A percentile compares a stretch with the other conserved stretches of the same genome.
Evolutionary conservation across 257 asterid species (phyloP).

Genomic region (Eustoma russellianum): DNA sequence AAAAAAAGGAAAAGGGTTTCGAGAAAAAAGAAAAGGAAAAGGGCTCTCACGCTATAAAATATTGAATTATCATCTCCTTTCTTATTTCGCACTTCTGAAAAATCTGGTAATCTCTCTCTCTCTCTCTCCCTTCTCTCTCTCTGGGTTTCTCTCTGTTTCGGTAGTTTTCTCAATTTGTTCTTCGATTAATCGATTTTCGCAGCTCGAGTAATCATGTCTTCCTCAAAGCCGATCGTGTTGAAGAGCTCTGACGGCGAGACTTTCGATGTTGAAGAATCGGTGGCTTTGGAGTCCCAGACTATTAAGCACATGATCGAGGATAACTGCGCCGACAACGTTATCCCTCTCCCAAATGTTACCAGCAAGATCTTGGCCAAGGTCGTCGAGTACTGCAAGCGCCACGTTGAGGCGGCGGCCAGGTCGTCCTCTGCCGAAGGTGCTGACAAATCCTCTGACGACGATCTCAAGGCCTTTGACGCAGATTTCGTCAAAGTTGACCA

Average conservation of each 20-base stretch:
- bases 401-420: slow-evolving; percentile 31
- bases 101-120: too few relatives aligned
- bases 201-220: slow-evolving; percentile 11
- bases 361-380: slow-evolving; percentile 54
- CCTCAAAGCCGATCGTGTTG: slow-evolving; percentile 30
- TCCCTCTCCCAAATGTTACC: slow-evolving; percentile 49
- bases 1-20: too few relatives aligned
- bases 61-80: too few relatives aligned
- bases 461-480: slow-evolving; percentile 29
- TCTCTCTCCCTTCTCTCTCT: too few relatives aligned
- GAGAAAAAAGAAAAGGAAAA: too few relatives aligned
- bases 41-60: too few relatives aligned
- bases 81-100: too few relatives aligned
- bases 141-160: neutral
- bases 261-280: too few relatives aligned
- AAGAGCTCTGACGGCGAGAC: too few relatives aligned
- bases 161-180: too few relatives aligned
- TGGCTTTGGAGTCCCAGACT: slow-evolving; percentile 42
- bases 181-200: too few relatives aligned
- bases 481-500: slow-evolving; percentile 57
- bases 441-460: slow-evolving; percentile 30
- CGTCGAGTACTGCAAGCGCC: slow-evolving; percentile 51
- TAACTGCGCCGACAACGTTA: slow-evolving; percentile 29
- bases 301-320: slow-evolving; percentile 50
- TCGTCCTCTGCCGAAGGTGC: slow-evolving; percentile 6